These are phyloP conservation scores for Cokeromyces recurvatus DNA, from an alignment of 371 early-diverging fungal species.

Conservation along the genomic window DNA sequence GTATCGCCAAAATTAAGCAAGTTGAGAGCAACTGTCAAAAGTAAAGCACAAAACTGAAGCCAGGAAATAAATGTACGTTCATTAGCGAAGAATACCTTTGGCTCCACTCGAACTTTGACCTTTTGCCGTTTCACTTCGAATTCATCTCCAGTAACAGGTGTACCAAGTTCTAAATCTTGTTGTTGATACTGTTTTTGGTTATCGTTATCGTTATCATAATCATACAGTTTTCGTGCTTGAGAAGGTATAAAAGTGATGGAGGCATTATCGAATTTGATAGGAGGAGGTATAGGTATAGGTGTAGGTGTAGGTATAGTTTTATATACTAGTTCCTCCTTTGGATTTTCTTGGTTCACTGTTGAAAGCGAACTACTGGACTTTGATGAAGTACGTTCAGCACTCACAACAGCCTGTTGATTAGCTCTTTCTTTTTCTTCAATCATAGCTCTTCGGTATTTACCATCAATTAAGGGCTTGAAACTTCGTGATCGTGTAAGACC, in stretches of 20 bases:
- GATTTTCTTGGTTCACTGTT: no score
- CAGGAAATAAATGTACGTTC: constrained; percentile 92
- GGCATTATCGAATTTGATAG: no score
- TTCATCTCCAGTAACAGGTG: constrained; percentile 17
- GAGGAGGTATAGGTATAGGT: no score
- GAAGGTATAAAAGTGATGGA: no score
- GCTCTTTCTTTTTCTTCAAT: constrained; percentile 15
- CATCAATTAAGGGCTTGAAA: constrained; percentile 33
- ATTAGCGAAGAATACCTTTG: constrained; percentile 95
- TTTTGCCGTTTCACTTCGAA: constrained; percentile 5
- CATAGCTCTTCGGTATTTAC: constrained; percentile 16
- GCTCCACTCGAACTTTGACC: constrained; percentile 51
- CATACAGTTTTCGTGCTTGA: no score
- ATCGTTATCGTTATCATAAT: background rate
- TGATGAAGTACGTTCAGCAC: background rate
- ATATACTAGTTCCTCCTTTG: no score
- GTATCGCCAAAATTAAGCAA: constrained; percentile 73
- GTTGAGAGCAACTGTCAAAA: constrained; percentile 76
- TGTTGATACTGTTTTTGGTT: no score
- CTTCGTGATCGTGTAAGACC: constrained; percentile 28
- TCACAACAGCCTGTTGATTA: constrained; percentile 5
- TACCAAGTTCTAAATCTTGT: constrained; percentile 36
- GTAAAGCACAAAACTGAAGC: constrained; percentile 74
- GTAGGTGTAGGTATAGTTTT: no score
- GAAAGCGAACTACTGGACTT: constrained; percentile 10